Evolutionary conservation across 257 asterid genomes (phyloP), one percentile per base, ranked within the genome.

Genomic region (Leonotis leonurus): DNA sequence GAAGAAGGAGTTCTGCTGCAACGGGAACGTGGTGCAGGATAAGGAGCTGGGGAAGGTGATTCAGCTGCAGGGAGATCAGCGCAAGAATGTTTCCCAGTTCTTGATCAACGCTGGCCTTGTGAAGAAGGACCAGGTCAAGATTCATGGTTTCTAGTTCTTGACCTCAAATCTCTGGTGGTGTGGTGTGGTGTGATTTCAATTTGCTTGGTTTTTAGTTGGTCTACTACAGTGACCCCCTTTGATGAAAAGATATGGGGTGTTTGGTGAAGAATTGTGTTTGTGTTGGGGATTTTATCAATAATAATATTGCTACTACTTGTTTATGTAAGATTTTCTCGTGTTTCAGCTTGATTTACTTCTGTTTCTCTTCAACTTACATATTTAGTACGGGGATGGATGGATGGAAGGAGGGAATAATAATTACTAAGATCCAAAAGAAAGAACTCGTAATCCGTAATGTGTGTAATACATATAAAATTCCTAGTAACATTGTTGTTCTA

Each of bases 41-140:
- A 86, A 83, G 48, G 86, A 89, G 67, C 82, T 84, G 29, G 94
- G 95, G 4, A 84, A 89, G 77, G 87, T 86, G 43, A 79, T 89
- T 46, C 97, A 89, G 72, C 86, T 89, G 4, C 97, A 86, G 69
- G 97, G 95, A 0, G 95, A 89, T 72, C 97, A 86, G 68, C 83
- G 95, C 43, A 89, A 86, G 89, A 89, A 89, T 56, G 94, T 75
- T 1, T 82, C 91, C 13, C 83, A 74, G 22, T 89, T 89, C 71
- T 76, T 89, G 8, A 62, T 69, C 12, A 49, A 4, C 35, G 88
- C 81, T 5, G 89, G 91, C 1, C 64, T 89, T 5, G 89, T 78
- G 16, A 85, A 80, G 73, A 89, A 89, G 74, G 95, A 84, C 9
- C 82, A 78, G 18, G 80, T 89, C 77, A 86, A 89, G 82, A 83